phyloP scores from a whole-genome alignment of 148 eudicot genomes.

The Oxyria digyna region DNA sequence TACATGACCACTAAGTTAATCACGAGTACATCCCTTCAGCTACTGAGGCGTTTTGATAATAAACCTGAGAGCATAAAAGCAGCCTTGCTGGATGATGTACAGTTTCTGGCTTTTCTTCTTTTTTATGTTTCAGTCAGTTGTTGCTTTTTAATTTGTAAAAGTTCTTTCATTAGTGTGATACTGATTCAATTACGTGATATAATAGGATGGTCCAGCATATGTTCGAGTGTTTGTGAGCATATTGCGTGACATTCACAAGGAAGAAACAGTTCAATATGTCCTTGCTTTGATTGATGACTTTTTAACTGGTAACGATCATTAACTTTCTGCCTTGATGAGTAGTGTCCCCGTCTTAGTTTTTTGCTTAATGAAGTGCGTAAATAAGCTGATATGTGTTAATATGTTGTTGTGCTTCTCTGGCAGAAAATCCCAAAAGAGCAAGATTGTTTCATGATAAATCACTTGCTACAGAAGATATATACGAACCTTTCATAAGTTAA shows the following conservation, averaged over 20 bases:
- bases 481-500: slow-evolving; percentile 85
- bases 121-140: not conserved
- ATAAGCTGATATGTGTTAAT: slow-evolving; percentile 7
- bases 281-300: slow-evolving; percentile 86
- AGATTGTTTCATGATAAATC: slow-evolving; percentile 79
- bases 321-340: slow-evolving; percentile 6
- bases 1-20: slow-evolving; percentile 92
- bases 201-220: slow-evolving; percentile 95
- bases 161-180: not conserved
- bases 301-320: slow-evolving; percentile 53
- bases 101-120: slow-evolving; percentile 9
- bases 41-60: slow-evolving; percentile 80
- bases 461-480: slow-evolving; percentile 71
- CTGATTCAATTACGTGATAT: not conserved
- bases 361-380: not conserved
- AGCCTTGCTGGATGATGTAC: slow-evolving; percentile 80
- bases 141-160: not conserved
- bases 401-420: slow-evolving; percentile 13
- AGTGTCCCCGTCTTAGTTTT: not conserved
- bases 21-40: slow-evolving; percentile 79
- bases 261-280: slow-evolving; percentile 95
- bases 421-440: slow-evolving; percentile 92
- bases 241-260: slow-evolving; percentile 80
- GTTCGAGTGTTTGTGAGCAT: slow-evolving; percentile 72
- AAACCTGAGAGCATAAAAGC: slow-evolving; percentile 64